Evolutionary conservation across 805 yeast genomes (phyloP).

Genomic region (Yarrowia alimentaria): DNA sequence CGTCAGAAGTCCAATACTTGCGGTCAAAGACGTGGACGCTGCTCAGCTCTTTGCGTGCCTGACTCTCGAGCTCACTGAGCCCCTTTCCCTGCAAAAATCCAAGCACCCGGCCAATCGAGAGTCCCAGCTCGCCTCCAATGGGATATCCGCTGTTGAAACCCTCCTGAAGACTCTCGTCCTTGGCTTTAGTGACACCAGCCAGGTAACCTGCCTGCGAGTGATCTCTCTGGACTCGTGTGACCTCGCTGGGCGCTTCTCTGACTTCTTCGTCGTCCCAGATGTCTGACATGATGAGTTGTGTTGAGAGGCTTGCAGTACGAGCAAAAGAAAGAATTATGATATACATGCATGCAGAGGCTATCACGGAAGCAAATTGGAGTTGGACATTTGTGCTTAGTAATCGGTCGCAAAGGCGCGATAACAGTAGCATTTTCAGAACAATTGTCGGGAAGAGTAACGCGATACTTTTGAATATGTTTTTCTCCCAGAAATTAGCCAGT

Average conservation of each 20-base stretch:
- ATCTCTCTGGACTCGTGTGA: constrained; percentile 42
- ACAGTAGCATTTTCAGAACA: no score
- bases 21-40: constrained; percentile 58
- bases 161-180: constrained; percentile 65
- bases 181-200: constrained; percentile 70
- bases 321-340: no score
- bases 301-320: background rate
- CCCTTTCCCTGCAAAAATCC: constrained; percentile 50
- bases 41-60: constrained; percentile 49
- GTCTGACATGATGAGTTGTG: constrained; percentile 10
- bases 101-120: constrained; percentile 60
- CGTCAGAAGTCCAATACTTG: constrained; percentile 50
- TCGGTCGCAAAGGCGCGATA: no score
- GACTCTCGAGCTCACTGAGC: constrained; percentile 37
- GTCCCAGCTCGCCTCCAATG: constrained; percentile 68
- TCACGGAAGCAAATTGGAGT: no score
- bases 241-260: constrained; percentile 17
- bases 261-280: constrained; percentile 25
- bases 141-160: constrained; percentile 85
- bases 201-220: constrained; percentile 81
- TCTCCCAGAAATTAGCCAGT: no score
- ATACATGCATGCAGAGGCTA: constrained; percentile 3
- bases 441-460: no score
- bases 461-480: no score
- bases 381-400: no score